Evolutionary conservation across 306 rosid genomes (phyloP), one percentile per base, ranked within the genome.

Genomic region (Cajanus cajan): DNA sequence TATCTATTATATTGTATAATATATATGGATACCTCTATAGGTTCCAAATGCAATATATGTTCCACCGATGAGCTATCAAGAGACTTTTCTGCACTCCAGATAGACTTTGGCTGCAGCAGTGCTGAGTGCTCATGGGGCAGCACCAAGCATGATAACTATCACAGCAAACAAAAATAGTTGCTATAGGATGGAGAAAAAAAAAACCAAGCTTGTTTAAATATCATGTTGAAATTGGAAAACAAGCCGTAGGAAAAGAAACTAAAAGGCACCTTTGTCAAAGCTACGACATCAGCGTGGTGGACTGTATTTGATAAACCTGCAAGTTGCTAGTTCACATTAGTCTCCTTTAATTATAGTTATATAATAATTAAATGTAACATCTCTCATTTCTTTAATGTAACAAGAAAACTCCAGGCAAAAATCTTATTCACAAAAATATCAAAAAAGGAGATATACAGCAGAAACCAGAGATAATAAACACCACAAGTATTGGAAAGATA

Each of bases 91-190:
- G 93, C 97, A 71, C 74, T 88, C 98, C 98, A 92, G 74, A 95
- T 92, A 33, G 98, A 95, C 9, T 88, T 88, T 14, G 98, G 76
- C 84, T 82, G 92, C 86, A 95, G 84, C 85, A 95, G 82, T 72
- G 79, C 19, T 22, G 77, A 88, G 78, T 91, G 90, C 67, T 88
- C 90, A 62, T 82, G 92, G 28, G 90, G 94, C 51, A 95, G 85
- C 68, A 95, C 85, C 83, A 95, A 80, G 80, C 98, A 95, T 16
- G 90, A 88, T 73, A 95, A 80, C 98, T 95, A 91, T 82, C 87
- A 85, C 14, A 82, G 73, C 67, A 78, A 87, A 83, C 40, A 82
- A 75, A 80, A 82, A 61, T 28, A 77, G 68, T 57, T 45, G 64
- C 21, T 41, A 48, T 14, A 24, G 55, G 62, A 61, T 22, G 16